Conservation (phyloP, 257 asterid species). For the Lycium ferocissimum region DNA sequence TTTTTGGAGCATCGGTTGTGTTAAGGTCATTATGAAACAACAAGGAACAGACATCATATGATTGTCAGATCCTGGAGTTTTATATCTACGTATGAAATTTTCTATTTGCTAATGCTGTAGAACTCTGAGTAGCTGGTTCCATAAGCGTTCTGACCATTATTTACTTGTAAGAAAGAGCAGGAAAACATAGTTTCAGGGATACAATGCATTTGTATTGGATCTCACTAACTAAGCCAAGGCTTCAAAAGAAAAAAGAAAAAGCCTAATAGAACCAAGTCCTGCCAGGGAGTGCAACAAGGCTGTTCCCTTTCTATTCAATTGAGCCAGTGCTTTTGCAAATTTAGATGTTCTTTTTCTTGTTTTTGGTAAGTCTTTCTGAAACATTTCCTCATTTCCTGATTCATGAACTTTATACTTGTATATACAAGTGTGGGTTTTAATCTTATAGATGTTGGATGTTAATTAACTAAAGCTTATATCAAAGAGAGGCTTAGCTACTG, state of each 20-base stretch:
- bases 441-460: not conserved
- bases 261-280: not conserved
- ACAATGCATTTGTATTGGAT: not conserved
- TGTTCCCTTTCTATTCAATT: not conserved
- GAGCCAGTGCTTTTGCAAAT: not conserved
- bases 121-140: not conserved
- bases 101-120: not conserved
- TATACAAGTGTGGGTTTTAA: not conserved
- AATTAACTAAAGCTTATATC: not conserved
- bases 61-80: not conserved
- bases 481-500: not conserved
- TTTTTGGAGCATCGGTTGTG: not conserved
- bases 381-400: not conserved
- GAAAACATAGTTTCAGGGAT: not conserved
- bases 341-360: not conserved
- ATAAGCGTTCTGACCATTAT: conserved; percentile 7
- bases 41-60: not conserved
- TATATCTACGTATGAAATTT: not conserved
- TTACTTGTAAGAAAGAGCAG: not conserved
- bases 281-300: not conserved
- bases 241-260: not conserved
- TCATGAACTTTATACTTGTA: conserved; percentile 5
- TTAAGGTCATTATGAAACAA: not conserved
- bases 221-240: not conserved
- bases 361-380: not conserved